phyloP scores from a whole-genome alignment of 1,284 basidiomycete genomes.

The Ceratobasidium sp. region DNA sequence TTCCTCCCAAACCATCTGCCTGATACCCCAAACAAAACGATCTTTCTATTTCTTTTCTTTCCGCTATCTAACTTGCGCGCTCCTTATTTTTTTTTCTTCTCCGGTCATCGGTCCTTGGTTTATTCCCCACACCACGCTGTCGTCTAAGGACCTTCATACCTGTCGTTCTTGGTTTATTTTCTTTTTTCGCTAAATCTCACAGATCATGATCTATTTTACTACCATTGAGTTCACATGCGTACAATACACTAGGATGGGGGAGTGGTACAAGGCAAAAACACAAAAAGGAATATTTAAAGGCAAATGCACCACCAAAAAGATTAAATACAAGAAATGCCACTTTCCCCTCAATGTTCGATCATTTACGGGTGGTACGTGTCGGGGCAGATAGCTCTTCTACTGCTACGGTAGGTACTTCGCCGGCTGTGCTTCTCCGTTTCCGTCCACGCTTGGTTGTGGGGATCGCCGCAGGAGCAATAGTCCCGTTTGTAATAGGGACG shows the following conservation, averaged over 20 bases:
- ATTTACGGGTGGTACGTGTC: background rate
- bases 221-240: conserved; percentile 22
- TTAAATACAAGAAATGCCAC: conserved; percentile 9
- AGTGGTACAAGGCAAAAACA: conserved; percentile 26
- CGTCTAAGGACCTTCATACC: background rate
- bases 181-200: background rate
- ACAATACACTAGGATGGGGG: conserved; percentile 27
- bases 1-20: conserved; percentile 33
- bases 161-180: background rate
- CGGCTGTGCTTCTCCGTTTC: conserved; percentile 32
- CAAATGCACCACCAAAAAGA: background rate
- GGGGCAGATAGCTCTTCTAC: background rate
- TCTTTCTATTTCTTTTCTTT: conserved; percentile 17
- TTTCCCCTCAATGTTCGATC: background rate
- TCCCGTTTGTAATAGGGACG: background rate
- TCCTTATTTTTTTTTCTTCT: background rate
- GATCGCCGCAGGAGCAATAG: background rate
- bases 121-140: background rate
- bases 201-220: conserved; percentile 28
- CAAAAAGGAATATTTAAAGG: conserved; percentile 13
- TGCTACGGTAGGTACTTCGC: background rate
- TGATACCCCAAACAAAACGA: conserved; percentile 24
- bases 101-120: background rate
- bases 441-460: conserved; percentile 17
- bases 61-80: background rate